phyloP scores from a whole-genome alignment of 2,329 filamentous ascomycete species.

The Tympanopsis confertula region DNA sequence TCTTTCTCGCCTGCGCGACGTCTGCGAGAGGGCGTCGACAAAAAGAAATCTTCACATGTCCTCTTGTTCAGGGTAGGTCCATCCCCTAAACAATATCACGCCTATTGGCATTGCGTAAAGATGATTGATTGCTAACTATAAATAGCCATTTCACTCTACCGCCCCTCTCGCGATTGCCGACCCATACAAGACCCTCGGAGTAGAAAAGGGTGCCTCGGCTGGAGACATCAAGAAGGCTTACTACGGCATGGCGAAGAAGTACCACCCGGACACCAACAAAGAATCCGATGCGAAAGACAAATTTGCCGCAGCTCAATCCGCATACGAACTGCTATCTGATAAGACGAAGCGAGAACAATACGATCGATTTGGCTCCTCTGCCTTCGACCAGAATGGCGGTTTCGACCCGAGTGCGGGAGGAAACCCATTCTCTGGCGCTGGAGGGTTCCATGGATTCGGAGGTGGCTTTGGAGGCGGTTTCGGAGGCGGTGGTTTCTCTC shows the following conservation, averaged over 20 bases:
- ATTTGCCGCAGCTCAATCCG: constrained; percentile 61
- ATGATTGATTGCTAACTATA: neutral
- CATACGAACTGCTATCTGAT: constrained; percentile 62
- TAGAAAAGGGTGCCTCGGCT: constrained; percentile 48
- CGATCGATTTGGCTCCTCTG: constrained; percentile 56
- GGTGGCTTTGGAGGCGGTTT: constrained; percentile 40
- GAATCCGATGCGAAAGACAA: constrained; percentile 60
- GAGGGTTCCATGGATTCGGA: constrained; percentile 29
- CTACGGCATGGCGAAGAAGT: constrained; percentile 66
- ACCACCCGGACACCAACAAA: constrained; percentile 67
- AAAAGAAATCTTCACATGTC: neutral
- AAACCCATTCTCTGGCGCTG: constrained; percentile 30
- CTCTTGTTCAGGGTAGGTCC: neutral
- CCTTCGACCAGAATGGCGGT: constrained; percentile 46
- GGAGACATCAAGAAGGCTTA: constrained; percentile 68
- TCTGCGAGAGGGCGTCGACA: neutral
- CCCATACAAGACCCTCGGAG: constrained; percentile 57
- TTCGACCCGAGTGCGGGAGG: constrained; percentile 34
- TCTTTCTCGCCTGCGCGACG: neutral
- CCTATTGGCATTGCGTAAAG: too few species aligned
- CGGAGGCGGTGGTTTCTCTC: constrained; percentile 32
- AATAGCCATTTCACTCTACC: constrained; percentile 27
- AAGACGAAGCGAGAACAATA: constrained; percentile 60
- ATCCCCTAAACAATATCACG: too few species aligned
- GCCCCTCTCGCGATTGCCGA: constrained; percentile 32